Evolutionary conservation across 169 alveolate species (phyloP).

Genomic region (Cryptosporidium viatorum): DNA sequence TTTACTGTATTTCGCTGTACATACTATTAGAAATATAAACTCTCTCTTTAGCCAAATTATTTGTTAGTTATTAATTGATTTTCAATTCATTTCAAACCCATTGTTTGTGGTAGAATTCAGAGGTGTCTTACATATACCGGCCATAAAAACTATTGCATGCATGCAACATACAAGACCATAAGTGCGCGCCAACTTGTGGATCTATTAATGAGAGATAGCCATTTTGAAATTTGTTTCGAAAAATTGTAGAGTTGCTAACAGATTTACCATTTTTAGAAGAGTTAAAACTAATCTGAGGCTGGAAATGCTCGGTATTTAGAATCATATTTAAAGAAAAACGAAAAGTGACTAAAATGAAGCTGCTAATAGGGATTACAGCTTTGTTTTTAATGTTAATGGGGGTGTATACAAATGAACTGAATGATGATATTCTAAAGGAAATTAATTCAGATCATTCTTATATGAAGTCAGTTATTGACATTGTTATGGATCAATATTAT

Average conservation of each 20-base stretch:
- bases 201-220: constrained; percentile 1
- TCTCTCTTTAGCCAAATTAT: too few species aligned
- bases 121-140: neutral
- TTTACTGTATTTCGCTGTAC: neutral
- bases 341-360: neutral
- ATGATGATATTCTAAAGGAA: neutral
- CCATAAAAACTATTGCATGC: neutral
- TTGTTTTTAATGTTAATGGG: neutral
- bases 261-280: neutral
- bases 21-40: too few species aligned
- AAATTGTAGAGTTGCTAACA: neutral
- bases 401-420: neutral
- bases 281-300: neutral
- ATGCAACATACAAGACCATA: neutral
- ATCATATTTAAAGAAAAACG: neutral
- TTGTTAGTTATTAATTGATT: too few species aligned
- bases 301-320: neutral
- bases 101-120: too few species aligned
- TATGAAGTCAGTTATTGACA: constrained; percentile 7
- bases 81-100: too few species aligned
- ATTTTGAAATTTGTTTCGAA: neutral
- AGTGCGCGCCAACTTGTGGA: constrained; percentile 17
- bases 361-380: neutral
- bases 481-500: constrained; percentile 33
- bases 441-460: constrained; percentile 11